These are phyloP conservation scores for Russula earlei DNA, from an alignment of 768 basidiomycete species.

Conservation along the genomic window DNA sequence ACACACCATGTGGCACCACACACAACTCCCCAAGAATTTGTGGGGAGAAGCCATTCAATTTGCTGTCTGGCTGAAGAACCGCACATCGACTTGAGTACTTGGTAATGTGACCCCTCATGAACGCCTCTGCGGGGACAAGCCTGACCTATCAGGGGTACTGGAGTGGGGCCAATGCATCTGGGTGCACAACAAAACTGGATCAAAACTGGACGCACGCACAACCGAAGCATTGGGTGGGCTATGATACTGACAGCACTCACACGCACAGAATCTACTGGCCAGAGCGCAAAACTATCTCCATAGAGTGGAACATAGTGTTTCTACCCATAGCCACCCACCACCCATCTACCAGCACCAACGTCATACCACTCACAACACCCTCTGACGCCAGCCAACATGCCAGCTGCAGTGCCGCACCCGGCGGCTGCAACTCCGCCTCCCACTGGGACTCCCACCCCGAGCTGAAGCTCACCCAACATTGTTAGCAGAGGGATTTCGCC, in stretches of 20 bases:
- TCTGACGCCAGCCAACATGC: too few species aligned
- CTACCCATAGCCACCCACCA: too few species aligned
- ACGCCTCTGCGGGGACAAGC: neutral
- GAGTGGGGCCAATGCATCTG: neutral
- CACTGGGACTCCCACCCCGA: too few species aligned
- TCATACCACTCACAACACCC: too few species aligned
- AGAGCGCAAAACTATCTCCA: neutral
- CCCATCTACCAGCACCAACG: too few species aligned
- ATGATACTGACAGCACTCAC: neutral
- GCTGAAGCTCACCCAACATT: too few species aligned
- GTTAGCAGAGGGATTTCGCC: too few species aligned
- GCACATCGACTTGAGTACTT: neutral
- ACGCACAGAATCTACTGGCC: neutral
- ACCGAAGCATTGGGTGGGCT: neutral
- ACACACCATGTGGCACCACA: slow-evolving; percentile 26
- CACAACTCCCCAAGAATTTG: slow-evolving; percentile 25
- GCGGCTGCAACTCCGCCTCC: too few species aligned
- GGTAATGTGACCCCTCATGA: neutral
- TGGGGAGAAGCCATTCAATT: slow-evolving; percentile 27
- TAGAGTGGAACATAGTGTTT: neutral
- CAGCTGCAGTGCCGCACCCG: too few species aligned
- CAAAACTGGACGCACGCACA: neutral
- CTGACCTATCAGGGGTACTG: neutral
- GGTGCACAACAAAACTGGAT: neutral
- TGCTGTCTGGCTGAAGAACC: neutral